Evolutionary conservation across 805 yeast species (phyloP), one percentile per base, ranked within the genome.

Genomic region (Candida insectalens): DNA sequence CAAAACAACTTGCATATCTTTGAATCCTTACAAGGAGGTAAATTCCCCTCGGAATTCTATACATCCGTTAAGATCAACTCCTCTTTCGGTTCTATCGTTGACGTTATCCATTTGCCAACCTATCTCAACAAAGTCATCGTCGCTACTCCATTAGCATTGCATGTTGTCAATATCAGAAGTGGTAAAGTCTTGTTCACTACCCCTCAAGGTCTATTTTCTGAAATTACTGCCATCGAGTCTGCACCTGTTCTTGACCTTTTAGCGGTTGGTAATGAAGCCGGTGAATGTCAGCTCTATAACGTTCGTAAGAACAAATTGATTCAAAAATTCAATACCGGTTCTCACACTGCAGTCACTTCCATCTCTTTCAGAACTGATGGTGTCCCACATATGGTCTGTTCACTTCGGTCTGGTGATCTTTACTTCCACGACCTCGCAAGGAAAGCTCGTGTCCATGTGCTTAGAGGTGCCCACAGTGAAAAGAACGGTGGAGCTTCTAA

Each of bases 331-430:
- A 62, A 61, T 6, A 57, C 70, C 0, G 66, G 69, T 1, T 51
- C 63, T 0, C 37, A 39, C 8, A 55, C 69, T 6, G 59, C 58
- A 35, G 65, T 74, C 6, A 65, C 69, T 3, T 66, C 94, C 0
- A 45, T 89, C 15, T 81, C 96, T 1, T 89, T 94, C 62, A 70
- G 97, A 58, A 83, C 95, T 3, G 98, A 92, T 54, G 94, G 94
- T 0, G 68, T 79, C 2, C 67, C 94, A 4, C 94, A 88, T 57
- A 45, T 88, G 32, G 94, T 83, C 10, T 76, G 82, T 13, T 92
- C 89, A 9, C 69, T 83, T 31, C 67, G 70, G 16, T 70, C 71
- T 32, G 98, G 98, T 36, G 95, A 85, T 51, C 57, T 92, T 31
- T 74, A 75, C 46, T 87, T 92, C 56, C 87, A 83, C 49, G 96